phyloP scores from a whole-genome alignment of 2,329 filamentous ascomycete species.

The Stachybotrys echinatus region DNA sequence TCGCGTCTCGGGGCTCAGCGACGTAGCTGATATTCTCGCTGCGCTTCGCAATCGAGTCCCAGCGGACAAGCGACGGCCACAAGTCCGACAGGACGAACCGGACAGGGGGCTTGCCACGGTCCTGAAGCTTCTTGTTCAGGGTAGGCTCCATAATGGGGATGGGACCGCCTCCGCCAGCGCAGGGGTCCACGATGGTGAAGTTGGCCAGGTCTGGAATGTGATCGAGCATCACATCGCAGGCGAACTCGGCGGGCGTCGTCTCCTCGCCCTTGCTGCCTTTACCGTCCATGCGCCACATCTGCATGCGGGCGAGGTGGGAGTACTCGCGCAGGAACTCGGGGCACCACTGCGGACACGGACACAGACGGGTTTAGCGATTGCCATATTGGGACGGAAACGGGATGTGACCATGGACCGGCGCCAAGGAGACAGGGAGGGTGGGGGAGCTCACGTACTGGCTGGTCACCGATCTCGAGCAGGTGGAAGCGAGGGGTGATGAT shows the following conservation, averaged over 20 bases:
- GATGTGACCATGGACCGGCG: too few species aligned
- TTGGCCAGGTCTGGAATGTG: constrained; percentile 12
- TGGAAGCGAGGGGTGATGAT: constrained; percentile 14
- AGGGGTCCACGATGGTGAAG: constrained; percentile 14
- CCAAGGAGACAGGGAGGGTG: background rate
- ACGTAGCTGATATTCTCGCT: constrained; percentile 13
- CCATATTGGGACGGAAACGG: too few species aligned
- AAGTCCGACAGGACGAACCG: constrained; percentile 14
- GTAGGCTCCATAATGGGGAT: constrained; percentile 14
- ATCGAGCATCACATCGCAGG: constrained; percentile 12
- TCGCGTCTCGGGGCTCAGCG: constrained; percentile 12
- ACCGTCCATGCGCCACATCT: constrained; percentile 13
- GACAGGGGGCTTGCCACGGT: constrained; percentile 10
- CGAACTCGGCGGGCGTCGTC: constrained; percentile 10
- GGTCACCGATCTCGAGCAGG: constrained; percentile 15
- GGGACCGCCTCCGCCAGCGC: constrained; percentile 12
- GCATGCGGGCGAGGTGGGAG: constrained; percentile 12
- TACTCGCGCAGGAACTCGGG: constrained; percentile 15
- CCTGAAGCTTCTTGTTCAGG: constrained; percentile 11
- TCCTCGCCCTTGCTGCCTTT: constrained; percentile 8
- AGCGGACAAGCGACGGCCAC: constrained; percentile 13
- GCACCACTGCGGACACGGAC: constrained; percentile 10
- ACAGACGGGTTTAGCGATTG: background rate
- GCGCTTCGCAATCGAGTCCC: constrained; percentile 12
- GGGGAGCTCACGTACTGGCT: constrained; percentile 3